Percentiles rank a stretch among this genome's conserved stretches.
phyloP scores from a whole-genome alignment of 1,139 yeast genomes.

The Casaregolazyma suthepensis region DNA sequence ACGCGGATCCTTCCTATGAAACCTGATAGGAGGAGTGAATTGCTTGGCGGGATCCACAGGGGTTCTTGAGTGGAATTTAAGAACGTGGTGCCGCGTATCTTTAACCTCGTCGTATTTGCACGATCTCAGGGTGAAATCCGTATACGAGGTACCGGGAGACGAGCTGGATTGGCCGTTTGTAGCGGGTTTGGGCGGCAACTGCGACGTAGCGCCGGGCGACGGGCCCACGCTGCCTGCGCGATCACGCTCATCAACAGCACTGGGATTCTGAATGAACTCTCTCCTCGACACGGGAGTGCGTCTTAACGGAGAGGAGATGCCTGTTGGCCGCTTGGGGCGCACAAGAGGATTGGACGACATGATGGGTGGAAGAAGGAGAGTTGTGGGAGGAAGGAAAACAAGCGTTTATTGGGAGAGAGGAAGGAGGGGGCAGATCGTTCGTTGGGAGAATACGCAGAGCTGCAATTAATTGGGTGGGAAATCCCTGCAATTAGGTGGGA shows the following conservation, averaged over 20 bases:
- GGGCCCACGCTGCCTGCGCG: slow-evolving; percentile 1
- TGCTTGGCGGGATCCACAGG: slow-evolving; percentile 64
- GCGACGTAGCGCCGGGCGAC: slow-evolving; percentile 11
- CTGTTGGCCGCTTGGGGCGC: slow-evolving; percentile 13
- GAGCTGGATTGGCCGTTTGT: slow-evolving; percentile 7
- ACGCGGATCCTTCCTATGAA: slow-evolving; percentile 89
- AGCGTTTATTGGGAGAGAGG: background rate
- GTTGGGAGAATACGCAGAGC: too few relatives aligned
- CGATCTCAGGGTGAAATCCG: slow-evolving; percentile 66
- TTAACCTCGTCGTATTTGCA: slow-evolving; percentile 67
- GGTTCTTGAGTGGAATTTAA: slow-evolving; percentile 71
- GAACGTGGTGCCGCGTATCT: slow-evolving; percentile 70
- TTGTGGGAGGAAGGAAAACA: background rate
- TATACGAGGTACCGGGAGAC: slow-evolving; percentile 29
- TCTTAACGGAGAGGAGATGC: slow-evolving; percentile 22
- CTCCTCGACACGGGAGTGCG: slow-evolving; percentile 17
- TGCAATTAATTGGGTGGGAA: too few relatives aligned
- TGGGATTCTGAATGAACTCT: slow-evolving; percentile 11
- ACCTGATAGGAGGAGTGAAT: slow-evolving; percentile 74
- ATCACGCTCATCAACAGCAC: slow-evolving; percentile 5
- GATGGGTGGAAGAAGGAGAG: background rate
- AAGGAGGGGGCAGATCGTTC: too few relatives aligned
- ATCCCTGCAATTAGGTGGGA: too few relatives aligned
- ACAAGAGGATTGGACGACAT: slow-evolving; percentile 15
- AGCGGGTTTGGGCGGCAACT: slow-evolving; percentile 5